A percentile compares a stretch with the other conserved stretches of the same genome.
Evolutionary conservation across 2,329 filamentous ascomycete genomes (phyloP).

Genomic region (Calonectria pteridis): DNA sequence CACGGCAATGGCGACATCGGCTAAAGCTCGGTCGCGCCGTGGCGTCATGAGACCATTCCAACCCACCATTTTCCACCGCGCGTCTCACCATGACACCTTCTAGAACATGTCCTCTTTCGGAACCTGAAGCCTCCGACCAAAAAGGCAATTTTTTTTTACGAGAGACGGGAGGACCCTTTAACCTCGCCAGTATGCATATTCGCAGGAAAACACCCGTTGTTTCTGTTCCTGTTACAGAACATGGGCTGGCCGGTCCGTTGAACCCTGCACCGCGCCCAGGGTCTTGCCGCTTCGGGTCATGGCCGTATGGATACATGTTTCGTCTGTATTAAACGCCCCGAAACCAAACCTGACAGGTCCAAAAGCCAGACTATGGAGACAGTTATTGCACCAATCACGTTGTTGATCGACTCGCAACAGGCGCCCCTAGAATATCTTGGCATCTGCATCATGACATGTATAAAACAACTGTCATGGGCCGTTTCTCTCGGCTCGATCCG

Average conservation of each 20-base stretch:
- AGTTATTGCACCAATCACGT: conserved; percentile 23
- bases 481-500: conserved; percentile 5
- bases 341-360: conserved; percentile 11
- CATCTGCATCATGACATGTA: conserved; percentile 7
- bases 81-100: conserved; percentile 12
- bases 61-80: background rate
- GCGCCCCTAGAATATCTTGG: background rate
- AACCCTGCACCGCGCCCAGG: background rate
- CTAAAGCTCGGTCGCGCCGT: conserved; percentile 38
- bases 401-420: background rate
- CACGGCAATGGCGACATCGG: conserved; percentile 30
- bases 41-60: conserved; percentile 9
- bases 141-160: background rate
- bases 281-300: background rate
- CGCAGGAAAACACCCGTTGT: background rate
- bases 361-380: background rate
- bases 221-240: background rate
- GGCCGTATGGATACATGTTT: conserved; percentile 16
- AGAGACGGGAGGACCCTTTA: too few species aligned
- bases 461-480: background rate
- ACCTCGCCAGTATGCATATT: conserved; percentile 9
- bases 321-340: conserved; percentile 16
- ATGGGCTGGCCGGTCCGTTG: background rate
- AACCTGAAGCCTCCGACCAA: background rate
- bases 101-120: background rate